Percentiles rank a stretch among this genome's conserved stretches.
Conservation (phyloP, 2,329 filamentous ascomycete genomes). For the Periconia macrospinosa region DNA sequence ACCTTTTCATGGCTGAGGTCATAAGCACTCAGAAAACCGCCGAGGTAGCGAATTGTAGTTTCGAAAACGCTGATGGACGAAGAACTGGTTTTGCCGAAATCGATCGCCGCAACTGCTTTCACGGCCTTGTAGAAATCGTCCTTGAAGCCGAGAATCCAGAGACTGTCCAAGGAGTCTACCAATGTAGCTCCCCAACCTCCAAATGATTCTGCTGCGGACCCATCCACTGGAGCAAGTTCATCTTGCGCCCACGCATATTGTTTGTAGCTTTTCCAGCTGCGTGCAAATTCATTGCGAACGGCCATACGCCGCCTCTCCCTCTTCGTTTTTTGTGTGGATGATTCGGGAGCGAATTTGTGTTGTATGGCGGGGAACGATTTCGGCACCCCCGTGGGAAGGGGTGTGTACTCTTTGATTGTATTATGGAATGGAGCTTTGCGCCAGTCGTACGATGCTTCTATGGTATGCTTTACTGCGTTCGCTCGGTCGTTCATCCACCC, state of each 20-base stretch:
- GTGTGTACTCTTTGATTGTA: slow-evolving; percentile 37
- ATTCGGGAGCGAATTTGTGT: slow-evolving; percentile 41
- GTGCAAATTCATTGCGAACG: slow-evolving; percentile 47
- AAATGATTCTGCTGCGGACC: slow-evolving; percentile 44
- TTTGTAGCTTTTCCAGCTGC: slow-evolving; percentile 49
- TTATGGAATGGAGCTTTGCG: slow-evolving; percentile 45
- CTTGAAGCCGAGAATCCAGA: slow-evolving; percentile 54
- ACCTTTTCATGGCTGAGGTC: slow-evolving; percentile 39
- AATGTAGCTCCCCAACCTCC: slow-evolving; percentile 53
- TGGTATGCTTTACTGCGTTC: slow-evolving; percentile 16
- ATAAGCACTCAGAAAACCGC: slow-evolving; percentile 42
- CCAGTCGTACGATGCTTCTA: slow-evolving; percentile 43
- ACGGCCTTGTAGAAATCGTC: slow-evolving; percentile 53
- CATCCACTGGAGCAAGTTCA: slow-evolving; percentile 48
- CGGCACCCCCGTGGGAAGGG: slow-evolving; percentile 42
- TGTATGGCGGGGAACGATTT: slow-evolving; percentile 46
- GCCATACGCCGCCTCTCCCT: slow-evolving; percentile 37
- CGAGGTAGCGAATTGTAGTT: slow-evolving; percentile 50
- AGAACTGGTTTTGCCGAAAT: slow-evolving; percentile 45
- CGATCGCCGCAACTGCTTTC: slow-evolving; percentile 47
- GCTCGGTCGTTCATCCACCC: slow-evolving; percentile 35
- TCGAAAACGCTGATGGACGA: slow-evolving; percentile 54
- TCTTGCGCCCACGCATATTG: slow-evolving; percentile 50
- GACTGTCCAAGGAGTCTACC: slow-evolving; percentile 50
- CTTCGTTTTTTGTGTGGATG: slow-evolving; percentile 21